These are phyloP conservation scores for Plantago rigida DNA, from an alignment of 305 asterid species.

Conservation along the genomic window DNA sequence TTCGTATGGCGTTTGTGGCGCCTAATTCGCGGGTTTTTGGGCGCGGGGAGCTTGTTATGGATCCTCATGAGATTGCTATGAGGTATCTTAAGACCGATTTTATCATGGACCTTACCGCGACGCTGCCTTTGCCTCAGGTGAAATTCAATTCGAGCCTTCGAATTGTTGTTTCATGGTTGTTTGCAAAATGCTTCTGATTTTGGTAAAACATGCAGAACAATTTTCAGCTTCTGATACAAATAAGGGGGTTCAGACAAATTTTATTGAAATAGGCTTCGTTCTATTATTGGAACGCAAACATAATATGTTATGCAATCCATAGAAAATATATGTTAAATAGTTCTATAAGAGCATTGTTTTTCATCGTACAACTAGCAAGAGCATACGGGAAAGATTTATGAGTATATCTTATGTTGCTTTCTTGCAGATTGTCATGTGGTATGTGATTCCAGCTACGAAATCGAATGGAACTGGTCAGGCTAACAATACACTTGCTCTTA, in stretches of 20 bases:
- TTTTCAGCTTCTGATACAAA: no score
- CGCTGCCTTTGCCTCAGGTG: conserved; percentile 86
- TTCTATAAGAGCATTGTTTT: no score
- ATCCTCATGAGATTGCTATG: conserved; percentile 46
- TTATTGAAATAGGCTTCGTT: no score
- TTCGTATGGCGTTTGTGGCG: conserved; percentile 80
- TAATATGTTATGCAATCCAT: background rate
- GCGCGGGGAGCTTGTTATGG: conserved; percentile 88
- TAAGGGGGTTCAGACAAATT: no score
- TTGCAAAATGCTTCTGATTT: no score
- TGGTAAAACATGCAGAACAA: no score
- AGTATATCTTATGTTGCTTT: background rate
- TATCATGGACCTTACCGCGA: conserved; percentile 62
- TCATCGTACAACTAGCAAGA: background rate
- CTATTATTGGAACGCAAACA: background rate
- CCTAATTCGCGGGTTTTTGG: conserved; percentile 86
- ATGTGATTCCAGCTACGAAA: conserved; percentile 67
- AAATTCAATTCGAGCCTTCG: no score
- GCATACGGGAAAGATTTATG: background rate
- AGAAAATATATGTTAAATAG: no score
- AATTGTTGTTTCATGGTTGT: no score
- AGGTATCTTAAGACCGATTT: conserved; percentile 66
- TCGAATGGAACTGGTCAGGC: conserved; percentile 52
- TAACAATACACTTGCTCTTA: conserved; percentile 76
- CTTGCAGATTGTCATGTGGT: conserved; percentile 64